Base-by-base conservation (phyloP, 108 stramenopile species). In the Hondaea fermentalgiana region DNA sequence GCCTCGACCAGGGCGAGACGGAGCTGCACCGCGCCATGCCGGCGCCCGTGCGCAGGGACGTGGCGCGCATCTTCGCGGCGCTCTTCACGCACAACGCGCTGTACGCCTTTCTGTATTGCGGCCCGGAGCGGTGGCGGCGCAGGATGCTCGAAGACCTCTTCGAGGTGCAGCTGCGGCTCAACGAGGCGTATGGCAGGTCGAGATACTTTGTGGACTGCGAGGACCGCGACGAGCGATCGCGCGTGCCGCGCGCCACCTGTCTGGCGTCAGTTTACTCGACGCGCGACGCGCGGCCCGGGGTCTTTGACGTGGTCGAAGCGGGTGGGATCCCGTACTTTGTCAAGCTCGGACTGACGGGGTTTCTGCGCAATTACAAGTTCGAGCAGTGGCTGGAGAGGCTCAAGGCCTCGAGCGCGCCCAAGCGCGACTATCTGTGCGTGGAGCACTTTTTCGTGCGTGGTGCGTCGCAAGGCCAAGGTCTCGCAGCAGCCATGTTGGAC, bases 71-170 rank as follows among this genome's bases (percentile, higher is more conserved):
- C 12, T 83, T 83, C n/a, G 76, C 76, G 45, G 16, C 14, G 3
- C 45, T 83, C 6, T 47, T 53, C 3, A 17, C n/a, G 45, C 19
- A 35, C 12, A 83, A 53, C 76, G n/a, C 49, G 28, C 45, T 83
- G 10, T 83, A 28, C 51, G 28, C 45, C 6, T 83, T 25, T 12
- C 76, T 83, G n/a, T 83, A 53, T 35, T 23, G 51, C 25, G 76
- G 76, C 4, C n/a, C 45, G 10, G 51, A 83, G 5, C 23, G 16
- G 51, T 83, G 76, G 76, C 45, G 76, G 49, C 19, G 28, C 19
- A 47, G 25, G 51, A 53, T 83, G 76, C 76, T 83, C 49, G 76
- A 83, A 35, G 76, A 83, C 4, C 76, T 83, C 76, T 83, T 83
- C 76, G 25, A 47, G n/a, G 76, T 83, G n/a, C 76, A 83, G 14